Evolutionary conservation across 495 filamentous ascomycete genomes (phyloP).

Genomic region (Baudoinia panamericana): DNA sequence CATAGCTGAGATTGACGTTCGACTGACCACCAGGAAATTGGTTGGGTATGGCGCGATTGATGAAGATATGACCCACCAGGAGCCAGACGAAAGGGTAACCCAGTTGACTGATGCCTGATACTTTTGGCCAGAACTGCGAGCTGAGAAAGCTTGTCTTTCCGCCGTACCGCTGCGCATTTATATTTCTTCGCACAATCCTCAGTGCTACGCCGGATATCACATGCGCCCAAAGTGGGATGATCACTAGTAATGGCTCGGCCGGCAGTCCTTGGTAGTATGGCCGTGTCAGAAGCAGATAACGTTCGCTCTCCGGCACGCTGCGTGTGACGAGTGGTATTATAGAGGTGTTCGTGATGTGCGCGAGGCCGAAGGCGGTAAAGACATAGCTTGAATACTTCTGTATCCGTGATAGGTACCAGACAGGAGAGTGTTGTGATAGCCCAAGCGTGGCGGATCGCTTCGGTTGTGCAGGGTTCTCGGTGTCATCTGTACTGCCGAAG

Average conservation of each 20-base stretch:
- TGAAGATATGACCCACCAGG: constrained; percentile 51
- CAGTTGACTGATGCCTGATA: constrained; percentile 50
- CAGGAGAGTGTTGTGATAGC: constrained; percentile 23
- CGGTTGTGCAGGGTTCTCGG: not conserved
- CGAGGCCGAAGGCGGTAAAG: constrained; percentile 59
- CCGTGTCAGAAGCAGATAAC: constrained; percentile 48
- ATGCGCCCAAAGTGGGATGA: constrained; percentile 42
- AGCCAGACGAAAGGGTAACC: constrained; percentile 55
- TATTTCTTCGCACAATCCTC: constrained; percentile 56
- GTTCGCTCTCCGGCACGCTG: constrained; percentile 40
- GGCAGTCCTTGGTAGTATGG: constrained; percentile 69
- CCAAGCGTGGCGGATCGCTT: constrained; percentile 25
- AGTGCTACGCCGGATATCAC: constrained; percentile 56
- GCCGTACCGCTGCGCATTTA: constrained; percentile 58
- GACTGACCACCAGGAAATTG: constrained; percentile 69
- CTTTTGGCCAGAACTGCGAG: constrained; percentile 42
- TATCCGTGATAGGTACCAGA: constrained; percentile 43
- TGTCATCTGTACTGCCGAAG: constrained; percentile 29
- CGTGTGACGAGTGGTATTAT: constrained; percentile 47
- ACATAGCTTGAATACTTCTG: constrained; percentile 83
- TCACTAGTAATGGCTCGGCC: constrained; percentile 52
- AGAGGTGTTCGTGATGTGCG: constrained; percentile 61
- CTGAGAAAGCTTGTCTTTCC: constrained; percentile 31
- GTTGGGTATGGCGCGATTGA: constrained; percentile 60
- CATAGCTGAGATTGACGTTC: constrained; percentile 64